These are phyloP conservation scores for Tricholomella constricta DNA, from an alignment of 768 basidiomycete genomes.

Conservation along the genomic window DNA sequence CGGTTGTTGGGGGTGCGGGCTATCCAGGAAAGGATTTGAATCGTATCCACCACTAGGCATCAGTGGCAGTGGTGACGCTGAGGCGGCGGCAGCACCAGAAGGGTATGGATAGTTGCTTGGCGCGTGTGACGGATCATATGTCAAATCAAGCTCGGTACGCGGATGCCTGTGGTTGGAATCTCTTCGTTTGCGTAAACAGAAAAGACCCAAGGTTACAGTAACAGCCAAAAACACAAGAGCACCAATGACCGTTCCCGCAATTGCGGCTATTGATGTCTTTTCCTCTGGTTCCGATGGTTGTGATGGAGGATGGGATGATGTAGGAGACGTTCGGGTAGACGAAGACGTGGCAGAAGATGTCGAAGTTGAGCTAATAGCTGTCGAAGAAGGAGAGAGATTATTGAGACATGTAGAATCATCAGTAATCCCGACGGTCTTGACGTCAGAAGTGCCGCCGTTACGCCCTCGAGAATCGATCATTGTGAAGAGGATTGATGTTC, in stretches of 20 bases:
- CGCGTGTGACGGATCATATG: conserved; percentile 30
- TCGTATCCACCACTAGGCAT: conserved; percentile 9
- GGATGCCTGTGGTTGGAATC: conserved; percentile 30
- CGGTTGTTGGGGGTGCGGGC: conserved; percentile 9
- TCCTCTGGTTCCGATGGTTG: conserved; percentile 20
- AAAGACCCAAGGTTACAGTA: conserved; percentile 50
- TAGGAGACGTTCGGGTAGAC: conserved; percentile 18
- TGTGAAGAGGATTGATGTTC: conserved; percentile 59
- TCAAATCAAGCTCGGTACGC: conserved; percentile 41
- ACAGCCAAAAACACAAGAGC: conserved; percentile 55
- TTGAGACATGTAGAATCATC: conserved; percentile 55
- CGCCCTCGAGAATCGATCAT: conserved; percentile 53
- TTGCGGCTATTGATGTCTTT: conserved; percentile 42
- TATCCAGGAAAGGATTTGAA: conserved; percentile 30
- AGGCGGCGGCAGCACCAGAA: conserved; percentile 23
- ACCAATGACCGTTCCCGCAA: conserved; percentile 56
- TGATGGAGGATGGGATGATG: conserved; percentile 24
- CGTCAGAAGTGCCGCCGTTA: conserved; percentile 62
- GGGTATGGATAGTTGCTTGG: conserved; percentile 31
- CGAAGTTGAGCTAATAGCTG: conserved; percentile 17
- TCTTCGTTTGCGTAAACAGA: conserved; percentile 45
- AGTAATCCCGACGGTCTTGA: conserved; percentile 48
- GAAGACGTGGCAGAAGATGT: conserved; percentile 15
- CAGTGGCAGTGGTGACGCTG: conserved; percentile 13
- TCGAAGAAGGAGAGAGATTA: conserved; percentile 54